Conservation (phyloP, 495 filamentous ascomycete species). For the Emericellopsis terricola region DNA sequence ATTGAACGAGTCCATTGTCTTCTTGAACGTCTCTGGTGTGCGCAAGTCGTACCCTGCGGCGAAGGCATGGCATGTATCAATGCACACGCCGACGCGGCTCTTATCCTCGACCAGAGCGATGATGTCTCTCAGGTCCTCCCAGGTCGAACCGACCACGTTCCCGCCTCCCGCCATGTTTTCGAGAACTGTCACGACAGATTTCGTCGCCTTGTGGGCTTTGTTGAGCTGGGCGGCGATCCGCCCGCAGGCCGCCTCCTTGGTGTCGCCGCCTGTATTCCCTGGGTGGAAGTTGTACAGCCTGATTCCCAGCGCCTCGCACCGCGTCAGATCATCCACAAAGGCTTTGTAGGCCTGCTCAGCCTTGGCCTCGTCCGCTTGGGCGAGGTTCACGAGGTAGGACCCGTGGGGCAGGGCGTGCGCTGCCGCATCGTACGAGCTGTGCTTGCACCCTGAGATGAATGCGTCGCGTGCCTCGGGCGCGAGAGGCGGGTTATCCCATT, state of each 20-base stretch:
- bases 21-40: conserved; percentile 49
- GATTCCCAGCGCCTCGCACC: conserved; percentile 82
- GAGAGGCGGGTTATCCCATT: conserved; percentile 78
- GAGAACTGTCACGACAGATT: conserved; percentile 59
- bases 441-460: conserved; percentile 46
- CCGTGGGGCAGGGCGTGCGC: conserved; percentile 73
- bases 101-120: conserved; percentile 67
- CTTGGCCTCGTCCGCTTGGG: conserved; percentile 59
- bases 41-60: conserved; percentile 83
- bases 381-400: conserved; percentile 91
- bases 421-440: conserved; percentile 55
- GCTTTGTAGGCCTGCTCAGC: conserved; percentile 70
- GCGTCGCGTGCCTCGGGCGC: conserved; percentile 42
- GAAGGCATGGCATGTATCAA: conserved; percentile 94
- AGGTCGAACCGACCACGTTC: conserved; percentile 70
- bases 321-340: conserved; percentile 75
- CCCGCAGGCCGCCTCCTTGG: conserved; percentile 47
- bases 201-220: conserved; percentile 56
- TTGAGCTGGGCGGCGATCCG: conserved; percentile 70
- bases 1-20: conserved; percentile 60
- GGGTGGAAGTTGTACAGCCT: conserved; percentile 95
- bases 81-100: conserved; percentile 77
- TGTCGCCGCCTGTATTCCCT: conserved; percentile 51
- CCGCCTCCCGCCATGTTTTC: conserved; percentile 91
- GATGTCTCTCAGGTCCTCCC: conserved; percentile 72